Base-by-base conservation (phyloP, 805 yeast genomes). In the Alloascoidea hylecoeti region DNA sequence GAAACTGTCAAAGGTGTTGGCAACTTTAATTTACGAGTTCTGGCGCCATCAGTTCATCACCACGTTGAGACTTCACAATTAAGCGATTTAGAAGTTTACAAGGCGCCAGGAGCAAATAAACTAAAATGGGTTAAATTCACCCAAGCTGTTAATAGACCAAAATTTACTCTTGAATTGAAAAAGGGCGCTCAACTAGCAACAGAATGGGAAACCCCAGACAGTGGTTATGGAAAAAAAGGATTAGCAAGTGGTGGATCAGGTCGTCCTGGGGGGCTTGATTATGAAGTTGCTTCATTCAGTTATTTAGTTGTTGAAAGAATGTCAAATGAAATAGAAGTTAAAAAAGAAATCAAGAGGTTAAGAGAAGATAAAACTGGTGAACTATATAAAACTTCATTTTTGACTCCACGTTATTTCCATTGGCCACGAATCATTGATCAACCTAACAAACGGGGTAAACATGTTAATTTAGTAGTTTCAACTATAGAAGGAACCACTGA, bases 31-130 rank as follows among this genome's bases (percentile, higher is more conserved):
- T 49, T 86, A 37, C 68, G 70, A 33, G 66, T 89, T 5, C 51
- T 89, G 15, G 95, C 95, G 0, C 98, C 98, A 2, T 92, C 96
- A 51, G 58, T 89, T 1, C 96, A 92, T 53, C 95, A 85, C 49
- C 72, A 77, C 9, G 68, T 64, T 45, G 88, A 96, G 50, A 96
- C 97, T 0, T 59, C 89, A 39, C 96, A 88, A 55, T 65, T 75
- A 19, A 77, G 79, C 12, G 79, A 79, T 37, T 83, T 94, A 2
- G 71, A 70, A 27, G 73, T 68, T 49, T 82, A 77, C 51, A 63
- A 65, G 23, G 64, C 71, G 30, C 55, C 68, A 16, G 84, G 83
- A 34, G 68, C 68, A 44, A 66, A 74, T 41, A 33, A 19, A 19
- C 61, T 81, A 38, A 70, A 70, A 39, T 84, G 86, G 65, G 85